Conservation (phyloP, 2,329 filamentous ascomycete species). For the Fusarium setosum region DNA sequence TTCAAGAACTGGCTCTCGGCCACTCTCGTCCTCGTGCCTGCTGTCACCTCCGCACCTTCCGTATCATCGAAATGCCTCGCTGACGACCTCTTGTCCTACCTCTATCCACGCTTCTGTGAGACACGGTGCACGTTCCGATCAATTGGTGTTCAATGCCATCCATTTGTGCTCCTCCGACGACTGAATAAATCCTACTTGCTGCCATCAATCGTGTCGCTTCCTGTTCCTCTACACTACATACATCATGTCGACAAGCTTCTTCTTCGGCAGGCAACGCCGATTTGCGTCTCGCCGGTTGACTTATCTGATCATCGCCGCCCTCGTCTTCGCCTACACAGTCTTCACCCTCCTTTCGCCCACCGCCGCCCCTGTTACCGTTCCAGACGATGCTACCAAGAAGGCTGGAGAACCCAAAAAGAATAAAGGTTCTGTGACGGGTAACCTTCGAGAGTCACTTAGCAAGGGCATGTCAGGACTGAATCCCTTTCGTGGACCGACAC, state of each 20-base stretch:
- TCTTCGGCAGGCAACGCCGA: constrained; percentile 62
- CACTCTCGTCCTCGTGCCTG: neutral
- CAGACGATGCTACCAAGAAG: constrained; percentile 4
- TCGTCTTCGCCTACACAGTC: constrained; percentile 65
- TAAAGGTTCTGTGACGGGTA: constrained; percentile 60
- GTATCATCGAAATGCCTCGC: constrained; percentile 20
- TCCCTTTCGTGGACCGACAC: constrained; percentile 76
- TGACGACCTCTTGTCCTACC: neutral
- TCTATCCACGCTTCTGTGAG: neutral
- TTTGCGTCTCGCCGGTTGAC: constrained; percentile 65
- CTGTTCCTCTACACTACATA: neutral
- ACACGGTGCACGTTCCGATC: constrained; percentile 6
- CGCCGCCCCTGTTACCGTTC: neutral
- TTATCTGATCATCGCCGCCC: constrained; percentile 61
- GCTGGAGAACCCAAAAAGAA: constrained; percentile 53
- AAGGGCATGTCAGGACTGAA: constrained; percentile 62
- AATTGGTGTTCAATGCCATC: constrained; percentile 3
- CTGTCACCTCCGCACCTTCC: neutral
- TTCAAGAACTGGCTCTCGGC: neutral
- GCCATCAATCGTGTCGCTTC: neutral
- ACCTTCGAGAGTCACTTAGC: constrained; percentile 53
- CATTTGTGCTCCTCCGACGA: constrained; percentile 6
- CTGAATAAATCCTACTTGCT: neutral
- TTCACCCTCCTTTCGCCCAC: constrained; percentile 60
- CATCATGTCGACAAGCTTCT: constrained; percentile 45